Evolutionary conservation across 352 stramenopile genomes (phyloP), one percentile per base, ranked within the genome.

Genomic region (Phytophthora pinifolia): DNA sequence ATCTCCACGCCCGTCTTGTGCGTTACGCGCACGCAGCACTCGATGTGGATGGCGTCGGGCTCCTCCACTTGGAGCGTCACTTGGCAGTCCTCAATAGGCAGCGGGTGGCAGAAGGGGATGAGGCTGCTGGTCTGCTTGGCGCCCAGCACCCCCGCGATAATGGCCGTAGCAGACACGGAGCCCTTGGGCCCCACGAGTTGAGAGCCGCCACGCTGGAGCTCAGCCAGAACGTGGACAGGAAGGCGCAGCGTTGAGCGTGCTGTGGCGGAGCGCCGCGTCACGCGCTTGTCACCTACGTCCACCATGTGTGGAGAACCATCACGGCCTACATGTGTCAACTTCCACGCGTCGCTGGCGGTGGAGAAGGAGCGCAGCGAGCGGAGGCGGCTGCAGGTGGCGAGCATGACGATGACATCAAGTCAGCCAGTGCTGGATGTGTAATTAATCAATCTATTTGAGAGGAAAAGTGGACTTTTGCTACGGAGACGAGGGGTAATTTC

Each of bases 1-100:
- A 98, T 98, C 72, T 98, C 93, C 8, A 98, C 92, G 39, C 94
- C 94, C 0, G 95, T 98, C 65, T 96, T 96, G 68, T 98, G 89
- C 14, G 89, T 97, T 36, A 97, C 91, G 29, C 73, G 69, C 55
- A 96, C 96, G 17, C 82, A 76, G 59, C 89, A 97, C 49, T 96
- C 79, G 54, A 98, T 63, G 43, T 79, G 83, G 43, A 98, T 87
- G 13, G 76, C 62, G 39, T 81, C 74, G 2, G 67, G 46, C 6
- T 53, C 62, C 27, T 67, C 58, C 3, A 96, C 67, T 36, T 78
- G 15, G 49, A 98, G 86, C n/a, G 74, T 49, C 17, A 98, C 68
- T 46, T 98, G 74, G 15, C 94, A 94, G 70, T 95, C 75, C 49
- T 98, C 88, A 8, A 98, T 51, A 6, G 88, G 88, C 25, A 98